These are phyloP conservation scores for Paramecium pentaurelia DNA, from an alignment of 73 alveolate genomes.

Conservation along the genomic window DNA sequence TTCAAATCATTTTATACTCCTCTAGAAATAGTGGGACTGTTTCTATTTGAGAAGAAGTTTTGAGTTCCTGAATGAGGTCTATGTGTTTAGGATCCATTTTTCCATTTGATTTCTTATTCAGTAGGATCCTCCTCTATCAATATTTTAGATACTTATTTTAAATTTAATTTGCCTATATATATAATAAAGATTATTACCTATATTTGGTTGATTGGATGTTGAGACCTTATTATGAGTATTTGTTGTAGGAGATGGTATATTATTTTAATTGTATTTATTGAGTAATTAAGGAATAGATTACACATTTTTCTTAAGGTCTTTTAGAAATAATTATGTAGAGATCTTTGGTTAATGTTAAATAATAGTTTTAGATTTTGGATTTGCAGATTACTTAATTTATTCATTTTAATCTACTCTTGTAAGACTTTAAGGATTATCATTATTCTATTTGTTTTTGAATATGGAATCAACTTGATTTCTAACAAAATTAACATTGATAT, in stretches of 20 bases:
- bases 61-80: slow-evolving; percentile 1
- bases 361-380: neutral
- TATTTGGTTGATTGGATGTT: neutral
- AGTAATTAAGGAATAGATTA: neutral
- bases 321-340: neutral
- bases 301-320: neutral
- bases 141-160: slow-evolving; percentile 10
- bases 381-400: neutral
- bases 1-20: neutral
- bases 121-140: neutral
- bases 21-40: slow-evolving; percentile 6
- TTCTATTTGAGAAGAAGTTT: slow-evolving; percentile 21
- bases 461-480: neutral
- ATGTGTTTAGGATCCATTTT: slow-evolving; percentile 34
- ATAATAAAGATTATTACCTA: neutral
- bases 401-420: neutral
- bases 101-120: slow-evolving; percentile 2
- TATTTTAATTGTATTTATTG: neutral
- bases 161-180: neutral
- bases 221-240: neutral
- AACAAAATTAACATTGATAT: neutral
- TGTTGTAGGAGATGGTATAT: neutral
- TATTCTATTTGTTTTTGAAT: neutral
- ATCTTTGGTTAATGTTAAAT: neutral
- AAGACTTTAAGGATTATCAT: neutral